Conservation (phyloP, 2,329 filamentous ascomycete genomes). For the Graphilbum fragrans region DNA sequence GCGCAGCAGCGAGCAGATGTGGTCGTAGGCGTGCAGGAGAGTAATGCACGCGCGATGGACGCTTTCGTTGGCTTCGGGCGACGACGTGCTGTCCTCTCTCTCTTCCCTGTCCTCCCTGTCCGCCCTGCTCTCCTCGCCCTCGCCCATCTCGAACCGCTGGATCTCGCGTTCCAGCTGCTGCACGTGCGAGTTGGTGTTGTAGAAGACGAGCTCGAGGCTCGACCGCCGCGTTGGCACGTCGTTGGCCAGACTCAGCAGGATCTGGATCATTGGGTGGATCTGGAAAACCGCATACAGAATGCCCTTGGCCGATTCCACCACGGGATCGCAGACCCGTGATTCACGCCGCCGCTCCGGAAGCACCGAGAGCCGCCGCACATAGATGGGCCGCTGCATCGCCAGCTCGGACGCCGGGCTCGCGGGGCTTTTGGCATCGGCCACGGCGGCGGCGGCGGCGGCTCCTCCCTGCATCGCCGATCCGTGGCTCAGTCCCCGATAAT, state of each 20-base stretch:
- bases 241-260: slow-evolving; percentile 48
- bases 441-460: slow-evolving; percentile 14
- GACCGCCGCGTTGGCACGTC: slow-evolving; percentile 49
- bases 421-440: slow-evolving; percentile 31
- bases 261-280: slow-evolving; percentile 56
- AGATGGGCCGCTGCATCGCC: slow-evolving; percentile 45
- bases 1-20: slow-evolving; percentile 49
- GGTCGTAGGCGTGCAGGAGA: slow-evolving; percentile 51
- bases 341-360: slow-evolving; percentile 51
- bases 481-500: slow-evolving; percentile 54
- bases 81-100: no score
- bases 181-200: slow-evolving; percentile 55
- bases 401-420: slow-evolving; percentile 43
- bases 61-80: slow-evolving; percentile 52
- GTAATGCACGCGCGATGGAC: slow-evolving; percentile 52
- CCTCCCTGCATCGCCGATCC: slow-evolving; percentile 50
- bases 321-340: slow-evolving; percentile 46
- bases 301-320: slow-evolving; percentile 53
- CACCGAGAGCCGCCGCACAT: slow-evolving; percentile 50
- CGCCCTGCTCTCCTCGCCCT: slow-evolving; percentile 32
- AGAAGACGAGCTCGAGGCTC: slow-evolving; percentile 54
- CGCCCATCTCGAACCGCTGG: slow-evolving; percentile 43
- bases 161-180: slow-evolving; percentile 55
- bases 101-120: slow-evolving; percentile 34
- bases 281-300: slow-evolving; percentile 57